Conservation (phyloP, 345 rosid genomes). For the Lepidium didymum region DNA sequence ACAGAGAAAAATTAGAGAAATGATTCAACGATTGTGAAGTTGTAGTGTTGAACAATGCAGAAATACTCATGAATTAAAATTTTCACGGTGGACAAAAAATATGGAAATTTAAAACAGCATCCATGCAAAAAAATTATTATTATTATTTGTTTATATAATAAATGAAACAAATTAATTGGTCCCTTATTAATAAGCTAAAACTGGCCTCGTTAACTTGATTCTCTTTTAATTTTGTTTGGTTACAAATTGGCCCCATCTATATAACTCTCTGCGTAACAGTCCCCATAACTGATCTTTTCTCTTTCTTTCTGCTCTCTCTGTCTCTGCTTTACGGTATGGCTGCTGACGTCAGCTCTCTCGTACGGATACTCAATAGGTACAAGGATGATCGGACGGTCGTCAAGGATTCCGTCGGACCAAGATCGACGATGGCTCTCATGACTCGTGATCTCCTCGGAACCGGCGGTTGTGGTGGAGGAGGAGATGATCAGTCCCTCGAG, state of each 20-base stretch:
- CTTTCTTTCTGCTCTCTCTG: neutral
- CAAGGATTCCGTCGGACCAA: constrained; percentile 25
- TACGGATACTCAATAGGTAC: constrained; percentile 33
- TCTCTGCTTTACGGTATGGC: constrained; percentile 32
- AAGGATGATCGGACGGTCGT: constrained; percentile 33
- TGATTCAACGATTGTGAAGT: neutral
- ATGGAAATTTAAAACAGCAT: neutral
- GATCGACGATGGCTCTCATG: constrained; percentile 31
- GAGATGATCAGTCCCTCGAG: constrained; percentile 45
- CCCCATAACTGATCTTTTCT: constrained; percentile 1
- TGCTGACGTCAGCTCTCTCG: constrained; percentile 51
- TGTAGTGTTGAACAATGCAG: neutral
- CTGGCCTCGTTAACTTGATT: constrained; percentile 4
- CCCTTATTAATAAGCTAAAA: neutral
- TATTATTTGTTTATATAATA: neutral
- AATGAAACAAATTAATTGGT: constrained; percentile 1
- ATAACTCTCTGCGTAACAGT: constrained; percentile 4
- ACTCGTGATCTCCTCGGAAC: constrained; percentile 67
- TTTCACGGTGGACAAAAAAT: neutral
- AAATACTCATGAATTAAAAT: neutral
- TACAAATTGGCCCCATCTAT: constrained; percentile 11
- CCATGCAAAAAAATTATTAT: neutral
- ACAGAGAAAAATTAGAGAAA: neutral
- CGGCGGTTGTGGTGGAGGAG: constrained; percentile 10
- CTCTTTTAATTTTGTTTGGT: neutral